A percentile compares a stretch with the other conserved stretches of the same genome.
Conservation (phyloP, 306 rosid species). For the Potentilla sterilis region DNA sequence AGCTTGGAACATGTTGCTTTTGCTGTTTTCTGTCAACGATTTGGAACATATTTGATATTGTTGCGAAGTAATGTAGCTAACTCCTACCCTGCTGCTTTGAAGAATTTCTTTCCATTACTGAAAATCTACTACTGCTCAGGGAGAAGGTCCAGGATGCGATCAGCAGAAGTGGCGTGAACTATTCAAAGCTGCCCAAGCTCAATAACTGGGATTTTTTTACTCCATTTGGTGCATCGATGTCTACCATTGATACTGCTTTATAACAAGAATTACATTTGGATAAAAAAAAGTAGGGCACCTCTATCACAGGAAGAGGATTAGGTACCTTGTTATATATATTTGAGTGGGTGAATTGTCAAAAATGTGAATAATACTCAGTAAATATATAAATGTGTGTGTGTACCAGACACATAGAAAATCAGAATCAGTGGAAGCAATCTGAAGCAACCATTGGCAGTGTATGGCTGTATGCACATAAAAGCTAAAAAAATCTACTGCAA, state of each 20-base stretch:
- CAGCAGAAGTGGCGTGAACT: constrained; percentile 68
- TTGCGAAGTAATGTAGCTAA: not conserved
- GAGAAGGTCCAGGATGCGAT: constrained; percentile 87
- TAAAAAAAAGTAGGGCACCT: not conserved
- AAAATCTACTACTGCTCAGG: constrained; percentile 44
- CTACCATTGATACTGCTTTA: not conserved
- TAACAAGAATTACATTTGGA: not conserved
- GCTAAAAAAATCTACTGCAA: too few species aligned
- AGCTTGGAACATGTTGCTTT: not conserved
- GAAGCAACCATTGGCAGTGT: too few species aligned
- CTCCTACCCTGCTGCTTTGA: not conserved
- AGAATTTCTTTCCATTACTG: not conserved
- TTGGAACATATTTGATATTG: constrained; percentile 2
- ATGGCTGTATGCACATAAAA: too few species aligned
- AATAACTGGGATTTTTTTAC: constrained; percentile 6
- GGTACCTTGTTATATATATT: not conserved
- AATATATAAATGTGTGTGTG: not conserved
- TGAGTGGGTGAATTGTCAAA: not conserved
- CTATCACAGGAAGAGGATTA: not conserved
- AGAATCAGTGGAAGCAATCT: too few species aligned
- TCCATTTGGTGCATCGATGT: not conserved
- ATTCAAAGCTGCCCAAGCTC: constrained; percentile 45
- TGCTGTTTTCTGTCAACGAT: not conserved
- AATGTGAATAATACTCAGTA: not conserved
- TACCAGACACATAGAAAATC: too few species aligned